Conservation (phyloP, 2,329 filamentous ascomycete genomes). For the Cladosporium sphaerospermum region DNA sequence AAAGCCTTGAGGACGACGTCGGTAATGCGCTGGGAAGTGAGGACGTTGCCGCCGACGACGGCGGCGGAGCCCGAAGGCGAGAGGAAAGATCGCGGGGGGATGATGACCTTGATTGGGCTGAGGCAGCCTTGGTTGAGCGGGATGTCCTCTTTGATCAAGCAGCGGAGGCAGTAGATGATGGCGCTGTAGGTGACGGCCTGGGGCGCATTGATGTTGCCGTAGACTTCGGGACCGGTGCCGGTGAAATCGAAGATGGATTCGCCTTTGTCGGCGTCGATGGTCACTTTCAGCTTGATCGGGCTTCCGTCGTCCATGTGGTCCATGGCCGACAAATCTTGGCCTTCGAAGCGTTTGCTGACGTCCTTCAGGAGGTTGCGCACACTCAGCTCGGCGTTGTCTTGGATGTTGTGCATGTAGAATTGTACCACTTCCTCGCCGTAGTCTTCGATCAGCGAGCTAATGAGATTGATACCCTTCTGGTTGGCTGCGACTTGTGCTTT, state of each 20-base stretch:
- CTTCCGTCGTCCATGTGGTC: conserved; percentile 87
- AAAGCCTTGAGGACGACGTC: conserved; percentile 80
- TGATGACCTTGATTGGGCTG: conserved; percentile 66
- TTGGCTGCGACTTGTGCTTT: conserved; percentile 85
- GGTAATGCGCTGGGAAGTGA: conserved; percentile 72
- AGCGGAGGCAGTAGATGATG: conserved; percentile 80
- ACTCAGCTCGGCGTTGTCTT: conserved; percentile 70
- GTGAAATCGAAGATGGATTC: conserved; percentile 73
- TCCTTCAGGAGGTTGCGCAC: conserved; percentile 68
- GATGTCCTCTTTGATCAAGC: conserved; percentile 72
- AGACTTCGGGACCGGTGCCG: conserved; percentile 65
- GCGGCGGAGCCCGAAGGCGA: conserved; percentile 70
- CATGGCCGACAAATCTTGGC: conserved; percentile 63
- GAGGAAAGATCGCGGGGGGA: conserved; percentile 67
- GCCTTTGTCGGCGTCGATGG: conserved; percentile 66
- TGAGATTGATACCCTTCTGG: conserved; percentile 75
- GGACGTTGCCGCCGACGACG: conserved; percentile 76
- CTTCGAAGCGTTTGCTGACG: conserved; percentile 63
- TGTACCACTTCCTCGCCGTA: conserved; percentile 72
- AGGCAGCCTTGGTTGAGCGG: conserved; percentile 83
- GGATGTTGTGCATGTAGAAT: conserved; percentile 78
- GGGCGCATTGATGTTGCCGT: conserved; percentile 70
- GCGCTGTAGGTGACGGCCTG: conserved; percentile 76
- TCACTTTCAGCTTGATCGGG: conserved; percentile 67
- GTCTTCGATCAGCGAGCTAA: conserved; percentile 66